Conservation (phyloP, 352 stramenopile genomes). For the Blastocystis sp. region DNA sequence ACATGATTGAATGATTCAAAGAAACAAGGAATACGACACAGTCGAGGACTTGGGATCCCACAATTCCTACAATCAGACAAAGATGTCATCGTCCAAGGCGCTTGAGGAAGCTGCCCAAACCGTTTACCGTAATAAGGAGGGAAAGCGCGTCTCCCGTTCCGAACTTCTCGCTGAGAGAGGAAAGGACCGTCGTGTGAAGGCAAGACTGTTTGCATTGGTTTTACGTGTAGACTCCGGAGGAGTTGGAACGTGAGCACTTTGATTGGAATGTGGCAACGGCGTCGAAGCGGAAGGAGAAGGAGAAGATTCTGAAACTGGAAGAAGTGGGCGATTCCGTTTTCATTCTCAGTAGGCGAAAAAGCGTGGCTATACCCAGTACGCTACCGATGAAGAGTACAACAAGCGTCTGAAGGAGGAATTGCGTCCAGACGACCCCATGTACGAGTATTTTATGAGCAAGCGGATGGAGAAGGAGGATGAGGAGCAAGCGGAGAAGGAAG, state of each 20-base stretch:
- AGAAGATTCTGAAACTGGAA: not conserved
- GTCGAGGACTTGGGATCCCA: not conserved
- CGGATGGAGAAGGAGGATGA: conserved; percentile 8
- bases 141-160: not conserved
- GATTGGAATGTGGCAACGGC: conserved; percentile 55
- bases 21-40: not conserved
- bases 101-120: not conserved
- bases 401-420: conserved; percentile 41
- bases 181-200: conserved; percentile 21
- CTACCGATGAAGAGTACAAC: conserved; percentile 6
- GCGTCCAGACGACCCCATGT: conserved; percentile 54
- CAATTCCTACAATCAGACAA: not conserved
- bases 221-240: conserved; percentile 31
- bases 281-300: conserved; percentile 10
- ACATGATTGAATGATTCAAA: not conserved
- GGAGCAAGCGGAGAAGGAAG: conserved; percentile 10
- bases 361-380: conserved; percentile 24
- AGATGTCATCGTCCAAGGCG: conserved; percentile 20
- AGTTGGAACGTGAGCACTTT: conserved; percentile 38
- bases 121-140: conserved; percentile 43
- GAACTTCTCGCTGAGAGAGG: not conserved
- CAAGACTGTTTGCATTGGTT: not conserved
- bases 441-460: conserved; percentile 49
- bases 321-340: not conserved
- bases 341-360: not conserved